These are phyloP conservation scores for Blastomyces parvus DNA, from an alignment of 2,329 filamentous ascomycete species.

Conservation along the genomic window DNA sequence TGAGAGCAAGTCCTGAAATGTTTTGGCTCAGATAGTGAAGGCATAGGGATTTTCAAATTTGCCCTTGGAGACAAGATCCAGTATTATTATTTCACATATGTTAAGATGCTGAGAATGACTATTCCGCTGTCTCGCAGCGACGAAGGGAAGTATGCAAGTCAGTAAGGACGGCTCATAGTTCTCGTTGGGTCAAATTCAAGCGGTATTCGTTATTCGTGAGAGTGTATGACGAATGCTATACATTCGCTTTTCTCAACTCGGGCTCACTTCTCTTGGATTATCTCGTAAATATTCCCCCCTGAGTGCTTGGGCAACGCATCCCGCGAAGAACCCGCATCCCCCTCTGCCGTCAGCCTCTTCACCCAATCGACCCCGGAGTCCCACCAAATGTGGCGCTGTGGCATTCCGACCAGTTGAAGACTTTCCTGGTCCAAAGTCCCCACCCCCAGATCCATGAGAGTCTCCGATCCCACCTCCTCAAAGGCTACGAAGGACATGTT, in stretches of 20 bases:
- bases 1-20: neutral
- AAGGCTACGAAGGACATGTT: constrained; percentile 18
- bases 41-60: neutral
- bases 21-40: neutral
- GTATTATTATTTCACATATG: neutral
- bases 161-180: constrained; percentile 57
- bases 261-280: neutral
- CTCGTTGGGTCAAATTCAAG: constrained; percentile 47
- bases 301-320: constrained; percentile 4
- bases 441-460: constrained; percentile 19
- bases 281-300: neutral
- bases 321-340: neutral
- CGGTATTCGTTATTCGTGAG: constrained; percentile 23
- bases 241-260: neutral
- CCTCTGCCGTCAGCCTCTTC: constrained; percentile 1
- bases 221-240: constrained; percentile 24
- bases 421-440: constrained; percentile 20
- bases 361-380: constrained; percentile 22
- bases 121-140: neutral
- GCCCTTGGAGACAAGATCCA: neutral
- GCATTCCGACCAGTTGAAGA: constrained; percentile 15
- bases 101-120: neutral
- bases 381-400: constrained; percentile 18
- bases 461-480: constrained; percentile 6
- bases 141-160: constrained; percentile 48